A percentile compares a stretch with the other conserved stretches of the same genome.
Evolutionary conservation across 352 stramenopile species (phyloP).

Genomic region (Hyaloperonospora brassicae): DNA sequence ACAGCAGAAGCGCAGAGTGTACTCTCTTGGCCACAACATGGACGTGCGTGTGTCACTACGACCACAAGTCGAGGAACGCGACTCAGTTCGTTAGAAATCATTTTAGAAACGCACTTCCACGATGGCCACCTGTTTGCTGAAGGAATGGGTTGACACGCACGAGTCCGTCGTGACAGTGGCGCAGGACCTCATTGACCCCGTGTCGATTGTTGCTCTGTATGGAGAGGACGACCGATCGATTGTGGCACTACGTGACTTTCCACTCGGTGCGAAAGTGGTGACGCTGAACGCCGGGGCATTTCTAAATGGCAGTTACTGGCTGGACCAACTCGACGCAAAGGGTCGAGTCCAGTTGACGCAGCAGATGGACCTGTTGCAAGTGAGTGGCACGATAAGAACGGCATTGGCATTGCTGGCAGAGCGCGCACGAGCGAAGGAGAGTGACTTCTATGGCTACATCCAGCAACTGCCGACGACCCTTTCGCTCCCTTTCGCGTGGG

Average conservation of each 20-base stretch:
- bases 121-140: conserved; percentile 17
- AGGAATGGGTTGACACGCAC: conserved; percentile 34
- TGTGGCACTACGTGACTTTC: conserved; percentile 29
- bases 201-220: conserved; percentile 21
- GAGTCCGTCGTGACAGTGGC: conserved; percentile 28
- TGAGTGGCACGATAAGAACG: conserved; percentile 40
- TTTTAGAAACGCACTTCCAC: conserved; percentile 10
- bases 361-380: conserved; percentile 24
- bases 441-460: conserved; percentile 51
- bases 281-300: conserved; percentile 29
- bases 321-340: conserved; percentile 21
- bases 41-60: no score
- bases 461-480: conserved; percentile 43
- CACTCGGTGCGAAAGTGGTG: conserved; percentile 31
- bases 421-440: conserved; percentile 24
- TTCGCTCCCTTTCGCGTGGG: conserved; percentile 47
- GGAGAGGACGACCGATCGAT: conserved; percentile 44
- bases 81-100: no score
- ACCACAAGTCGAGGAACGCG: no score
- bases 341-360: conserved; percentile 26
- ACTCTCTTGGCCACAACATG: no score
- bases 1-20: no score
- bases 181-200: conserved; percentile 31
- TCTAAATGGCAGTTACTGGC: conserved; percentile 46
- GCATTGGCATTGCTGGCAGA: conserved; percentile 46